phyloP scores from a whole-genome alignment of 139 green algal species.

The Volvox africanus region DNA sequence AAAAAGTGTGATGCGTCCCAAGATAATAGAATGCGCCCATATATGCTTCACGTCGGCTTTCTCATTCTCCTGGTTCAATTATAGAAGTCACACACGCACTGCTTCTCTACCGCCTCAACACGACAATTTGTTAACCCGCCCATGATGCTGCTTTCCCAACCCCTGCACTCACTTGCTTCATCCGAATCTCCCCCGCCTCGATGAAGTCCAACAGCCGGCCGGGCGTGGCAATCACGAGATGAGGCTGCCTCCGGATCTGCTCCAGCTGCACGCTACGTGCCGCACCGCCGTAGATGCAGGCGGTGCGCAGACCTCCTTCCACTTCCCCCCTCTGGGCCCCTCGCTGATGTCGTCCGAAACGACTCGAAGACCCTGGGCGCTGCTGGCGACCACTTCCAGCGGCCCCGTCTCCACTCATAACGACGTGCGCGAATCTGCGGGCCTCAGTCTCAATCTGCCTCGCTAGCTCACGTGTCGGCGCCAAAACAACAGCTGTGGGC shows the following conservation, averaged over 20 bases:
- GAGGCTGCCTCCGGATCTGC: constrained; percentile 73
- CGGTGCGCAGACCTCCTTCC: constrained; percentile 22
- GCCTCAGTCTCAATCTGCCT: constrained; percentile 93
- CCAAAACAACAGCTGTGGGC: constrained; percentile 92
- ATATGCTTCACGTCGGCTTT: too few relatives aligned
- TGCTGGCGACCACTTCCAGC: constrained; percentile 59
- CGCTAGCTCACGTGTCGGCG: constrained; percentile 94
- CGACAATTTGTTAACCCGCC: too few relatives aligned
- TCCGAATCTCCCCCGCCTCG: constrained; percentile 73
- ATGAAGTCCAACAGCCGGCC: constrained; percentile 92
- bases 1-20: too few relatives aligned
- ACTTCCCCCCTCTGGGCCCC: constrained; percentile 55
- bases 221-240: constrained; percentile 95
- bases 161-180: constrained; percentile 50
- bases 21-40: too few relatives aligned
- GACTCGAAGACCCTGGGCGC: constrained; percentile 83
- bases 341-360: constrained; percentile 85
- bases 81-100: too few relatives aligned
- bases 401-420: constrained; percentile 37
- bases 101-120: too few relatives aligned
- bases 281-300: constrained; percentile 87
- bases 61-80: too few relatives aligned
- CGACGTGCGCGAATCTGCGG: constrained; percentile 81
- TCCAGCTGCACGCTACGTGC: constrained; percentile 79
- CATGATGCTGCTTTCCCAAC: too few relatives aligned